Percentiles rank a stretch among this genome's conserved stretches.
phyloP scores from a whole-genome alignment of 495 filamentous ascomycete genomes.

The Penicillium antarcticum region DNA sequence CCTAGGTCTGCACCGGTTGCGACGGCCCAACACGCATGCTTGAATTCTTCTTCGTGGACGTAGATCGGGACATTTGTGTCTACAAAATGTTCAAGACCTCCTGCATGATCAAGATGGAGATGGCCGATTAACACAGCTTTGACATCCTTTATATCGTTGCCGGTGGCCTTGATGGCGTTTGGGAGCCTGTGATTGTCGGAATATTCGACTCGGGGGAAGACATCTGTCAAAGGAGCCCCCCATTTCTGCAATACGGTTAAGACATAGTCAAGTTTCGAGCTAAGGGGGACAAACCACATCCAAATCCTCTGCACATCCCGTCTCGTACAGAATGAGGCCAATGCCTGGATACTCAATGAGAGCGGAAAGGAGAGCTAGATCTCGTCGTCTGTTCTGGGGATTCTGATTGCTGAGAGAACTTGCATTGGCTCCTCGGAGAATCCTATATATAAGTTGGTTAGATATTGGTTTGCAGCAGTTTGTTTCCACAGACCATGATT shows the following conservation, averaged over 20 bases:
- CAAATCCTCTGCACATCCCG: conserved; percentile 46
- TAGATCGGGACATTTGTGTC: conserved; percentile 50
- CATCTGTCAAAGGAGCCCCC: conserved; percentile 38
- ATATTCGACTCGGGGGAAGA: conserved; percentile 47
- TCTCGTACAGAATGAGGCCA: conserved; percentile 52
- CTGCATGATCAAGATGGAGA: conserved; percentile 53
- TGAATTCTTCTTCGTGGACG: conserved; percentile 50
- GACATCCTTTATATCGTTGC: conserved; percentile 48
- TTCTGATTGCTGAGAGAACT: conserved; percentile 21
- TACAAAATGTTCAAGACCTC: conserved; percentile 48
- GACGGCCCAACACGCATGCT: conserved; percentile 45
- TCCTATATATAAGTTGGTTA: conserved; percentile 4
- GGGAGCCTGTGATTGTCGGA: conserved; percentile 38
- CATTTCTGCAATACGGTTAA: conserved; percentile 21
- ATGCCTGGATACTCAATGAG: conserved; percentile 50
- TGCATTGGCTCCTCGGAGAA: conserved; percentile 26
- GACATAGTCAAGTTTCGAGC: too few species aligned
- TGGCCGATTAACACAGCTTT: conserved; percentile 54
- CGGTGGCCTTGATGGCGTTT: conserved; percentile 42
- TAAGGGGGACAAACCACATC: conserved; percentile 32
- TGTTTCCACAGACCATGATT: conserved; percentile 15
- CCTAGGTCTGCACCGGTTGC: conserved; percentile 42
- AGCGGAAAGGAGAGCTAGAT: conserved; percentile 39
- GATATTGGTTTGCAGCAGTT: too few species aligned
- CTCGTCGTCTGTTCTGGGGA: conserved; percentile 35